phyloP scores from a whole-genome alignment of 441 rosid genomes.

The Gossypium laxum region DNA sequence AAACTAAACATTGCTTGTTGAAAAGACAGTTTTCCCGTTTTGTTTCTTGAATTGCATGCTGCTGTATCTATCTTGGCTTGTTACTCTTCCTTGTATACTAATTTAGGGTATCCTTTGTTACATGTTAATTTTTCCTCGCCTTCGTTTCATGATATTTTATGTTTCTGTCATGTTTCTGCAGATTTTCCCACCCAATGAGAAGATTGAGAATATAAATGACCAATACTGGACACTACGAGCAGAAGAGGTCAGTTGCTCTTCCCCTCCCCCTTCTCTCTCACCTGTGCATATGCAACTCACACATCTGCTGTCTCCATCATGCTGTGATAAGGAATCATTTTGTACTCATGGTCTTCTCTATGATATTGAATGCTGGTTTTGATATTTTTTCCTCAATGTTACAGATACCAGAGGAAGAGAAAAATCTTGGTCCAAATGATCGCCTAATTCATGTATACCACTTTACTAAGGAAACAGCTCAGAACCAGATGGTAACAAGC shows the following conservation, averaged over 20 bases:
- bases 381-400: slow-evolving; percentile 7
- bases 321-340: neutral
- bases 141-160: neutral
- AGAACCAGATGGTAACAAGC: slow-evolving; percentile 40
- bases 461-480: slow-evolving; percentile 53
- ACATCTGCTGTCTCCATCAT: neutral
- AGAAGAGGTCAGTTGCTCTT: slow-evolving; percentile 46
- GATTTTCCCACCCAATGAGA: slow-evolving; percentile 56
- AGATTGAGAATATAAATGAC: slow-evolving; percentile 67
- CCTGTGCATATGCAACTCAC: neutral
- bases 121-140: neutral
- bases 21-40: neutral
- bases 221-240: slow-evolving; percentile 73
- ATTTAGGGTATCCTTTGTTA: neutral
- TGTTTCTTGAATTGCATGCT: neutral
- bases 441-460: slow-evolving; percentile 63
- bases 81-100: neutral
- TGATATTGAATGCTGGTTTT: neutral
- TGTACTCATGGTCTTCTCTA: neutral
- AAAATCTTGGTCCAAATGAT: slow-evolving; percentile 57
- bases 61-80: neutral
- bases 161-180: slow-evolving; percentile 22
- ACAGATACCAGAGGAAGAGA: slow-evolving; percentile 73
- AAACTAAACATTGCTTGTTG: neutral
- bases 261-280: neutral